These are phyloP conservation scores for Scleromitrula shiraiana DNA, from an alignment of 2,329 filamentous ascomycete species.

Conservation along the genomic window DNA sequence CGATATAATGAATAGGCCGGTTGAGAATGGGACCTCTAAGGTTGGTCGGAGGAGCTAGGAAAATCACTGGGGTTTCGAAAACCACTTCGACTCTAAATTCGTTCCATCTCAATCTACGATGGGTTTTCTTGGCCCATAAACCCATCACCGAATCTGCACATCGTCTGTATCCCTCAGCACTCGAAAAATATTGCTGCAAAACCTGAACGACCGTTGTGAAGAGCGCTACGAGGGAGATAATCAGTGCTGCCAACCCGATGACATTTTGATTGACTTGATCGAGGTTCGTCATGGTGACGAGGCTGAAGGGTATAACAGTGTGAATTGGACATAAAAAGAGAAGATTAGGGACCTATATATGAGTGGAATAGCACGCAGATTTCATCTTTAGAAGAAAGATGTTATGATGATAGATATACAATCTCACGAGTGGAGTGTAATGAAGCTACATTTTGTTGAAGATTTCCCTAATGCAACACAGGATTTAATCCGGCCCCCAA, in stretches of 20 bases:
- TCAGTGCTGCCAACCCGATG: slow-evolving; percentile 28
- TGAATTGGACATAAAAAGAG: too few relatives aligned
- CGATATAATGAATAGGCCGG: slow-evolving; percentile 21
- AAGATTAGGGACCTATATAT: too few relatives aligned
- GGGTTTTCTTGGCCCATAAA: slow-evolving; percentile 27
- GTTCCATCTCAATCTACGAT: slow-evolving; percentile 25
- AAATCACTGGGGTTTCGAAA: slow-evolving; percentile 32
- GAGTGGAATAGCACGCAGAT: too few relatives aligned
- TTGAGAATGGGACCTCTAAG: slow-evolving; percentile 21
- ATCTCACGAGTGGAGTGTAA: too few relatives aligned
- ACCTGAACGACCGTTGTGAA: slow-evolving; percentile 28
- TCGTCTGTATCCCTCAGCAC: slow-evolving; percentile 30
- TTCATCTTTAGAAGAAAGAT: too few relatives aligned
- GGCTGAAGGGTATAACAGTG: too few relatives aligned
- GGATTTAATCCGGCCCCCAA: not conserved
- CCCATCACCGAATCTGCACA: slow-evolving; percentile 26
- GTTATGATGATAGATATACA: too few relatives aligned
- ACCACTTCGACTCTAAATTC: slow-evolving; percentile 33
- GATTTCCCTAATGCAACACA: not conserved
- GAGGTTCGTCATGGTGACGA: slow-evolving; percentile 13
- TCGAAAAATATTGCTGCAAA: slow-evolving; percentile 33
- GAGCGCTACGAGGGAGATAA: slow-evolving; percentile 31
- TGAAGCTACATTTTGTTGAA: not conserved
- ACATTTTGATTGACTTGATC: slow-evolving; percentile 24
- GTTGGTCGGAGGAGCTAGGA: slow-evolving; percentile 25